Evolutionary conservation across 805 yeast species (phyloP), one percentile per base, ranked within the genome.

Genomic region (Metschnikowia cubensis): DNA sequence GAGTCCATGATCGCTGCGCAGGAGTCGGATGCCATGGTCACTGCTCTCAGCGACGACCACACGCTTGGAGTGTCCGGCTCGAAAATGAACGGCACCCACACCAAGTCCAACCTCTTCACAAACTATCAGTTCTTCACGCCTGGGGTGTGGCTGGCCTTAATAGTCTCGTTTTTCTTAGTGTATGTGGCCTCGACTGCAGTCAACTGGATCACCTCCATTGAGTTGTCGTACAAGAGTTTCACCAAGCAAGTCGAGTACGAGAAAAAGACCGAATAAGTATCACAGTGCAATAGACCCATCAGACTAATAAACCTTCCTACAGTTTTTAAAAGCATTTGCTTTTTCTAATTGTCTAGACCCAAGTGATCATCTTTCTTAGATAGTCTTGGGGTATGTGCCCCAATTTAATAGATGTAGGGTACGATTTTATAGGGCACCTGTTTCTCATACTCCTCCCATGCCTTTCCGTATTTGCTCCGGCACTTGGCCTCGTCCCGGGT

Each of bases 401-500:
- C 29, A 10, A 3, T 10, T 25, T 40, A 91, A 66, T 90, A 92
- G 6, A 94, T 69, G 60, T 84, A 90, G 4, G 99, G 99, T 55
- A 94, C 78, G 54, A 94, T 90, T 65, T 89, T 86, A 67, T 85
- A 92, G 14, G 96, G 97, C 32, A 94, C 99, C 56, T 68, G 63
- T 51, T 66, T 73, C 69, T 87, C 88, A 67, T 94, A 94, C 67
- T 85, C 83, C 47, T 74, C 79, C 99, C 99, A 94, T 39, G 83
- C 78, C 55, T 84, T 76, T 14, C 95, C 95, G 61, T 94, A 94
- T 73, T 94, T 94, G 32, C 69, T 81, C 35, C 84, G 75, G 66
- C 99, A 94, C 67, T 94, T 91, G 45, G 84, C 86, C 62, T 92
- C 98, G 69, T 94, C 99, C 67, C 99, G 80, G 25, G 70, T 70